Percentiles rank a stretch among this genome's conserved stretches.
Conservation (phyloP, 2,329 filamentous ascomycete genomes). For the Paecilomyces dactylethromorphus region DNA sequence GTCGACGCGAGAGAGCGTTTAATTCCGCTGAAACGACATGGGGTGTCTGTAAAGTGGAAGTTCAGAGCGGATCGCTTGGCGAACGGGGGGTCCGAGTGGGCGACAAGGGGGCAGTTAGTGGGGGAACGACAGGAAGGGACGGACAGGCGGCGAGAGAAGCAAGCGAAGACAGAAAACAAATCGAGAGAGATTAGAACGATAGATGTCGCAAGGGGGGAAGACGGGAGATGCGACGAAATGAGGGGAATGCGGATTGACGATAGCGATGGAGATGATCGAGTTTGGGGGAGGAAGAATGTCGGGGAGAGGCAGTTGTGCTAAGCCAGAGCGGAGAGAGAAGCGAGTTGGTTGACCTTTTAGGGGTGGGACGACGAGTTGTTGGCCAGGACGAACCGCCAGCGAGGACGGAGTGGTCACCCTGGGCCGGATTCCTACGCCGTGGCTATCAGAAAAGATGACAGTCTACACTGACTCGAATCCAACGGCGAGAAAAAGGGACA, state of each 20-base stretch:
- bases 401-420: background rate
- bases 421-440: background rate
- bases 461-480: too few species aligned
- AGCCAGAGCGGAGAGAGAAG: background rate
- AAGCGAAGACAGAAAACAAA: background rate
- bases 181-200: background rate
- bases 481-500: background rate
- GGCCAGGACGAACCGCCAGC: background rate
- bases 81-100: slow-evolving; percentile 1
- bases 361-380: background rate
- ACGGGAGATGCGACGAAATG: background rate
- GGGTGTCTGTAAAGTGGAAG: slow-evolving; percentile 10
- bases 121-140: background rate
- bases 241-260: background rate
- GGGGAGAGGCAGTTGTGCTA: background rate
- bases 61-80: slow-evolving; percentile 6
- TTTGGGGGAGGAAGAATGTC: background rate
- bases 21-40: slow-evolving; percentile 24
- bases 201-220: background rate
- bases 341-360: background rate
- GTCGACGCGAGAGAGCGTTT: slow-evolving; percentile 19
- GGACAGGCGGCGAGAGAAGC: background rate
- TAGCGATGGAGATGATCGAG: background rate
- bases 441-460: background rate
- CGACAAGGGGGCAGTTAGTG: background rate